phyloP scores from a whole-genome alignment of 2,329 filamentous ascomycete genomes.

The Sporothrix protearum region DNA sequence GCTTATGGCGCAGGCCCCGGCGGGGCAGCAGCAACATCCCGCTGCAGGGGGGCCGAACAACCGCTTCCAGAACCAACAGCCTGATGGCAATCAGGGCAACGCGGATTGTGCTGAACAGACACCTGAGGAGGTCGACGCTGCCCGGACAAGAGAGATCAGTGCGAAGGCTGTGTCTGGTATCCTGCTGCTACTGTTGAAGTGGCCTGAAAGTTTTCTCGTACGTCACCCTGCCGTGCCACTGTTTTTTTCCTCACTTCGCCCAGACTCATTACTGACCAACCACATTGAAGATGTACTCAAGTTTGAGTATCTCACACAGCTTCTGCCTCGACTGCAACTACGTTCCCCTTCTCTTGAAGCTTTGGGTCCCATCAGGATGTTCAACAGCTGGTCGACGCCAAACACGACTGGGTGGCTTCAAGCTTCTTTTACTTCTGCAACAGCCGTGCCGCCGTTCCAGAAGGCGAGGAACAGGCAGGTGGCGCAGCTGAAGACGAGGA shows the following conservation, averaged over 20 bases:
- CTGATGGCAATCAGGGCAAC: conserved; percentile 32
- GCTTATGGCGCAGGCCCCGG: conserved; percentile 61
- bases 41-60: conserved; percentile 41
- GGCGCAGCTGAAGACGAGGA: conserved; percentile 40
- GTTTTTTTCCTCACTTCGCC: neutral
- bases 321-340: conserved; percentile 93
- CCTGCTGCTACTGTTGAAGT: conserved; percentile 84
- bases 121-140: conserved; percentile 75
- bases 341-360: conserved; percentile 83
- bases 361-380: conserved; percentile 93
- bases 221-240: conserved; percentile 38
- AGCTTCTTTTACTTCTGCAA: conserved; percentile 94
- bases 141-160: conserved; percentile 79
- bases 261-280: too few species aligned
- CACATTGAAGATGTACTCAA: conserved; percentile 73
- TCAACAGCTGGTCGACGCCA: conserved; percentile 82
- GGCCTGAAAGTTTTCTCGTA: conserved; percentile 91
- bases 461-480: conserved; percentile 12
- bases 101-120: conserved; percentile 44
- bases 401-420: conserved; percentile 72
- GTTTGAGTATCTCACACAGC: conserved; percentile 91
- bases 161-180: conserved; percentile 90
- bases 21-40: conserved; percentile 44
- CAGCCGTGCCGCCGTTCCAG: conserved; percentile 45
- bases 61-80: conserved; percentile 28